A percentile compares a stretch with the other conserved stretches of the same genome.
Conservation (phyloP, 73 alveolate genomes). For the Durusdinium trenchii region DNA sequence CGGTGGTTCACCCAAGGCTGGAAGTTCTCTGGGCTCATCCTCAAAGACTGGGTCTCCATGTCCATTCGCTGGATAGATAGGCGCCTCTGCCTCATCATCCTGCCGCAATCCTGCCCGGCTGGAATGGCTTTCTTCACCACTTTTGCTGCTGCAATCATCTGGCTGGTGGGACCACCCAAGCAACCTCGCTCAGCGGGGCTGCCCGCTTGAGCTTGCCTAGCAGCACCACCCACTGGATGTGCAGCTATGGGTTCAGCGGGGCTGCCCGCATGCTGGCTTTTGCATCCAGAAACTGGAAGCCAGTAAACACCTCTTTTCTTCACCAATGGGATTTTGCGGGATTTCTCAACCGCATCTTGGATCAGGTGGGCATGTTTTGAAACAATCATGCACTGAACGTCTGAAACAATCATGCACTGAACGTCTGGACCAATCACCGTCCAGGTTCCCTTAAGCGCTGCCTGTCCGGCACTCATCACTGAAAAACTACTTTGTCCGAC, state of each 20-base stretch:
- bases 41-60: not conserved
- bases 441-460: constrained; percentile 34
- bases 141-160: not conserved
- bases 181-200: no score
- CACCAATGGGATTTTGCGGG: no score
- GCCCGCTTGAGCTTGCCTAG: not conserved
- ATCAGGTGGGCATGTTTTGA: no score
- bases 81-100: not conserved
- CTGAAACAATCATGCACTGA: constrained; percentile 44
- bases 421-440: constrained; percentile 27
- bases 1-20: not conserved
- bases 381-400: no score
- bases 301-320: no score
- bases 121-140: not conserved
- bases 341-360: no score
- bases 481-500: constrained; percentile 42
- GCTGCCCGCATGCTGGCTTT: not conserved
- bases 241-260: not conserved
- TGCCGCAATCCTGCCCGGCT: not conserved
- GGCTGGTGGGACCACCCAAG: no score
- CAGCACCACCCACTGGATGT: constrained; percentile 9
- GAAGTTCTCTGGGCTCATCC: not conserved
- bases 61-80: not conserved
- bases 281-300: no score
- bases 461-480: constrained; percentile 17